Evolutionary conservation across 2,329 filamentous ascomycete genomes (phyloP).

Genomic region (Pyrenophora graminea): DNA sequence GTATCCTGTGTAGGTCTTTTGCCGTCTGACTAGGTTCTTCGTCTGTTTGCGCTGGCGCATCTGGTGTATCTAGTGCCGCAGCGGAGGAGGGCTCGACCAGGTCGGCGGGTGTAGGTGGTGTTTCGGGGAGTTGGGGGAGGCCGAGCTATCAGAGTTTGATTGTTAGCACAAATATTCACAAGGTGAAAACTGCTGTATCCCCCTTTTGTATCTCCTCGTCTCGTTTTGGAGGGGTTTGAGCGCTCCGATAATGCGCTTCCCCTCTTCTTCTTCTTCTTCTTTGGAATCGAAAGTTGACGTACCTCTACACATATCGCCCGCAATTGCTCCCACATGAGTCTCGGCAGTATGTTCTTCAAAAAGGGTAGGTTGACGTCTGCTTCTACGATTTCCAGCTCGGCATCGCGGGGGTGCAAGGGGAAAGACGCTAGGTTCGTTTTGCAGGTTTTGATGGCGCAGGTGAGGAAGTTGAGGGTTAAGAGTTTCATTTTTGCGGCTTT

Average conservation of each 20-base stretch:
- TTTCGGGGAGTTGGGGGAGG: slow-evolving; percentile 69
- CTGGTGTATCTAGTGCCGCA: not conserved
- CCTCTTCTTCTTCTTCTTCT: not conserved
- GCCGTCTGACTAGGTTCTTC: slow-evolving; percentile 69
- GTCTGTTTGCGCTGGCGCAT: slow-evolving; percentile 52
- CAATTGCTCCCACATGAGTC: slow-evolving; percentile 86
- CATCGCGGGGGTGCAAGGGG: slow-evolving; percentile 89
- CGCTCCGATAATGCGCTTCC: too few relatives aligned
- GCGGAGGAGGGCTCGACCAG: slow-evolving; percentile 29
- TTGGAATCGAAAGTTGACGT: slow-evolving; percentile 4
- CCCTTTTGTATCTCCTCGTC: too few relatives aligned
- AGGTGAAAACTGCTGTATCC: too few relatives aligned
- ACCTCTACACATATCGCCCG: slow-evolving; percentile 77
- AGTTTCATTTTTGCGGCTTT: slow-evolving; percentile 76
- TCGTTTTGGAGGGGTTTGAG: too few relatives aligned
- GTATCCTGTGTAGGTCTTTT: slow-evolving; percentile 75
- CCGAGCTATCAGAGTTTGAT: slow-evolving; percentile 63
- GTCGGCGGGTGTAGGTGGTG: slow-evolving; percentile 38
- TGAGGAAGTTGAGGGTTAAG: slow-evolving; percentile 93
- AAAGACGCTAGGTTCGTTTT: slow-evolving; percentile 79
- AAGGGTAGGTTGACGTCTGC: slow-evolving; percentile 80
- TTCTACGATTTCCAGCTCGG: slow-evolving; percentile 84
- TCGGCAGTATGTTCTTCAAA: slow-evolving; percentile 80
- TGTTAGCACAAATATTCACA: not conserved
- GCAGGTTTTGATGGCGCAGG: slow-evolving; percentile 94